Evolutionary conservation across 495 filamentous ascomycete genomes (phyloP), one percentile per base, ranked within the genome.

Genomic region (Eremomyces bilateralis): DNA sequence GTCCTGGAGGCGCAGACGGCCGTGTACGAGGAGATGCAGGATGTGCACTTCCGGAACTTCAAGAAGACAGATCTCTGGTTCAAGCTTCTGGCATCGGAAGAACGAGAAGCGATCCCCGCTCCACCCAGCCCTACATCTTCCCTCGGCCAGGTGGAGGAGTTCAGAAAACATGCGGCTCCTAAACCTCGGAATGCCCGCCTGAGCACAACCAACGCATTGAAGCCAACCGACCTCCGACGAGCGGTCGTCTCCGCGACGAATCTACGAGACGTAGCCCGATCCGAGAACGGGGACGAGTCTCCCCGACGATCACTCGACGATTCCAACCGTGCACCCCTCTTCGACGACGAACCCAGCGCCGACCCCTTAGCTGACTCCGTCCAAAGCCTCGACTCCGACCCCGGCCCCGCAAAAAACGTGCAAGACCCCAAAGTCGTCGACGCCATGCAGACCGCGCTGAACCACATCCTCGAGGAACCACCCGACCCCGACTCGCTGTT

Each of bases 391-490:
- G 54, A 57, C 17, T 53, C 57, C 6, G 56, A 56, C n/a, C 5
- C 21, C 15, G 56, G 51, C 5, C 16, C 35, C 29, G 29, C 32
- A 11, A 43, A 39, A 10, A 38, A 41, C 18, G 52, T 39, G 4
- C 48, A 58, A n/a, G 44, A 69, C 41, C 61, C 53, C 15, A 48
- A 62, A 43, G 60, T 92, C 21, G 80, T 99, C 13, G 71, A 91
- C 54, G 88, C 80, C 0, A 83, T 99, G 77, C 82, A 94, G 52
- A 73, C 71, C 34, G 88, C 88, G 31, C 59, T 99, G n/a, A 91
- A 78, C 45, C 77, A 83, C 42, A 99, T 99, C 34, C 79, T 99
- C 52, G 82, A 81, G 38, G 71, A 80, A 36, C 65, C 76, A 31
- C 62, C 66, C 16, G 58, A 62, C 25, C 56, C 67, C 31, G 60